Conservation (phyloP, 2,329 filamentous ascomycete genomes). For the Pseudocercospora musae region DNA sequence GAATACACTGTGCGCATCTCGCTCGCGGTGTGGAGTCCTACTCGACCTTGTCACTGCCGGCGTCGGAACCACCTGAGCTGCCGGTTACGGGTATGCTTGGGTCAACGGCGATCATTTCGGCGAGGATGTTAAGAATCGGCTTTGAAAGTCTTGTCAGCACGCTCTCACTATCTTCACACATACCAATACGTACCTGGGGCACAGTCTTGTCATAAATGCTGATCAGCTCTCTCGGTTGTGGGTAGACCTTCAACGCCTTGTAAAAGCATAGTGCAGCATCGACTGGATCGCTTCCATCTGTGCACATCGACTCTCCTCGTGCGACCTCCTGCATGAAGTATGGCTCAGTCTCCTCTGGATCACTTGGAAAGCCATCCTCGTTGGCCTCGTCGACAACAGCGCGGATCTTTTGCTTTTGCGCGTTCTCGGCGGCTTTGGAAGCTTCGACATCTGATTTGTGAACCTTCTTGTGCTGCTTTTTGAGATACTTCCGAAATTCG, state of each 20-base stretch:
- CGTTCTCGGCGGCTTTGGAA: constrained; percentile 61
- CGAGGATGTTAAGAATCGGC: constrained; percentile 91
- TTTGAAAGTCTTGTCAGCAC: constrained; percentile 38
- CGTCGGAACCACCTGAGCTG: constrained; percentile 24
- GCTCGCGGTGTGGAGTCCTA: neutral
- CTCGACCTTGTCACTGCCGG: constrained; percentile 31
- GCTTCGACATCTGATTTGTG: constrained; percentile 69
- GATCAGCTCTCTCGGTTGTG: constrained; percentile 86
- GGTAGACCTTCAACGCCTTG: constrained; percentile 98
- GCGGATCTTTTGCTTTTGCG: constrained; percentile 72
- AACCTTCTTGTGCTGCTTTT: constrained; percentile 72
- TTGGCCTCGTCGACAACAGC: constrained; percentile 74
- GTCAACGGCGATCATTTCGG: constrained; percentile 97
- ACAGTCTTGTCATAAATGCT: constrained; percentile 98
- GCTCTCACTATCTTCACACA: neutral
- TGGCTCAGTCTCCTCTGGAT: constrained; percentile 87
- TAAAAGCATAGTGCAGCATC: constrained; percentile 95
- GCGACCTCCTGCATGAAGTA: constrained; percentile 98
- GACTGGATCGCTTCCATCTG: constrained; percentile 73
- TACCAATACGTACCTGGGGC: constrained; percentile 66
- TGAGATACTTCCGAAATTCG: constrained; percentile 61
- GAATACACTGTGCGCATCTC: neutral
- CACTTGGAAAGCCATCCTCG: constrained; percentile 85
- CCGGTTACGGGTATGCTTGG: constrained; percentile 50
- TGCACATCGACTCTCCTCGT: constrained; percentile 76